These are phyloP conservation scores for Calcarisporium arbuscula DNA, from an alignment of 2,329 filamentous ascomycete genomes.

Conservation along the genomic window DNA sequence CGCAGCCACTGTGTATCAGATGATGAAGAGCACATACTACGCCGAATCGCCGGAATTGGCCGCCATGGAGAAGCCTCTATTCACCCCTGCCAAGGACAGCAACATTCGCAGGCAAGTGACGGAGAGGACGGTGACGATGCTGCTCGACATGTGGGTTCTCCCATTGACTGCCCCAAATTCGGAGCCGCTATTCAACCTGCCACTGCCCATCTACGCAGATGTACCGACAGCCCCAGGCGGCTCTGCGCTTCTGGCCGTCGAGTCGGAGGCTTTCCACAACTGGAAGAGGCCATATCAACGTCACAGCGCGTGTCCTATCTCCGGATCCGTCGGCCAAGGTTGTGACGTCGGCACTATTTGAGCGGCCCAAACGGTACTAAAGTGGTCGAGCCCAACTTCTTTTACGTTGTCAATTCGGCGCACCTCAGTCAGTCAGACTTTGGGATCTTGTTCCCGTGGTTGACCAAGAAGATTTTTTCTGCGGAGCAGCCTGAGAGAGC, in stretches of 20 bases:
- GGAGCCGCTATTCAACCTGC: slow-evolving; percentile 60
- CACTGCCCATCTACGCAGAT: slow-evolving; percentile 61
- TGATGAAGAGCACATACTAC: slow-evolving; percentile 75
- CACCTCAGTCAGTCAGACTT: slow-evolving; percentile 83
- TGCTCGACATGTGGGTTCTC: slow-evolving; percentile 78
- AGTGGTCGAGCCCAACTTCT: slow-evolving; percentile 57
- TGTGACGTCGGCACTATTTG: slow-evolving; percentile 35
- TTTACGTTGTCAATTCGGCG: slow-evolving; percentile 66
- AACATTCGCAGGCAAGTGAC: slow-evolving; percentile 61
- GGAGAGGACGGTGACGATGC: slow-evolving; percentile 54
- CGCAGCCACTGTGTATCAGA: slow-evolving; percentile 65
- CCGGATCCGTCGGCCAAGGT: slow-evolving; percentile 40
- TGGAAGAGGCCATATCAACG: slow-evolving; percentile 68
- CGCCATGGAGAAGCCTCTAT: slow-evolving; percentile 51
- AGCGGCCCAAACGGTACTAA: slow-evolving; percentile 35
- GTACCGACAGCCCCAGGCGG: slow-evolving; percentile 45
- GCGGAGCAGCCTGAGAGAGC: slow-evolving; percentile 53
- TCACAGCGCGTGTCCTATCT: slow-evolving; percentile 61
- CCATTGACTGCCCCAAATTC: slow-evolving; percentile 60
- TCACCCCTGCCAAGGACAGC: slow-evolving; percentile 48
- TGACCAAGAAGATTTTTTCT: slow-evolving; percentile 52
- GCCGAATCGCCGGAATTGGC: slow-evolving; percentile 39
- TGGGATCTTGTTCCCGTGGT: slow-evolving; percentile 71
- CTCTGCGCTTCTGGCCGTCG: slow-evolving; percentile 59
- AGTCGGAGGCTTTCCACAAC: slow-evolving; percentile 72